Evolutionary conservation across 768 basidiomycete species (phyloP).

Genomic region (Strobilomyces confusus): DNA sequence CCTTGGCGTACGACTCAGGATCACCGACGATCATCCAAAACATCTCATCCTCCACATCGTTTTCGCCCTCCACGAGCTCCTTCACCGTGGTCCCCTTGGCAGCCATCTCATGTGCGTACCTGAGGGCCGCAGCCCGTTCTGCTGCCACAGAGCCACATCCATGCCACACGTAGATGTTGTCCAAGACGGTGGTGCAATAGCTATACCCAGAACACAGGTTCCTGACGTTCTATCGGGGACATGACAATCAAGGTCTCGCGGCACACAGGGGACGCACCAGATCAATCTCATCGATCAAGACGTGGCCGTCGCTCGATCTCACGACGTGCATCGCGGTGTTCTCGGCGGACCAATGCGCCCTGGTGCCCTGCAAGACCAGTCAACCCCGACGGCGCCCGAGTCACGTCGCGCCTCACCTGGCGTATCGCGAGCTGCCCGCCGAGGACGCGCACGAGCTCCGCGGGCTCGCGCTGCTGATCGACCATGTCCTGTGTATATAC

Average conservation of each 20-base stretch:
- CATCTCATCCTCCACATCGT: conserved; percentile 64
- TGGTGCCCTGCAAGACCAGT: conserved; percentile 48
- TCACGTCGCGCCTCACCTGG: conserved; percentile 46
- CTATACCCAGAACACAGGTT: conserved; percentile 85
- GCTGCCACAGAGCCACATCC: conserved; percentile 59
- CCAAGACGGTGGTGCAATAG: conserved; percentile 70
- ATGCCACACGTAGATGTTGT: conserved; percentile 76
- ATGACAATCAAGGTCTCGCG: conserved; percentile 2
- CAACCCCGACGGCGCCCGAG: not conserved
- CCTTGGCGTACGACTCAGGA: conserved; percentile 60
- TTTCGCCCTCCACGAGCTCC: conserved; percentile 63
- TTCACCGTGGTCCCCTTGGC: conserved; percentile 37
- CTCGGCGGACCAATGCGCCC: conserved; percentile 71
- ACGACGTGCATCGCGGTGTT: conserved; percentile 82
- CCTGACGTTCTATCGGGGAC: conserved; percentile 42
- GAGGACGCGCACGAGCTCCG: conserved; percentile 56
- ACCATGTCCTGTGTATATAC: conserved; percentile 33
- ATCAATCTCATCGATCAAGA: conserved; percentile 70
- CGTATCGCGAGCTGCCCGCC: conserved; percentile 72
- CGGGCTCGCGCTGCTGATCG: conserved; percentile 60
- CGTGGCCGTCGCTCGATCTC: conserved; percentile 44
- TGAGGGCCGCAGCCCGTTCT: conserved; percentile 60
- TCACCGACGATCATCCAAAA: conserved; percentile 88
- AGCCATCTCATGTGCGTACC: conserved; percentile 53
- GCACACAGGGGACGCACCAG: conserved; percentile 40